Base-by-base conservation (phyloP, 768 basidiomycete species). In the Hericium coralloides region DNA sequence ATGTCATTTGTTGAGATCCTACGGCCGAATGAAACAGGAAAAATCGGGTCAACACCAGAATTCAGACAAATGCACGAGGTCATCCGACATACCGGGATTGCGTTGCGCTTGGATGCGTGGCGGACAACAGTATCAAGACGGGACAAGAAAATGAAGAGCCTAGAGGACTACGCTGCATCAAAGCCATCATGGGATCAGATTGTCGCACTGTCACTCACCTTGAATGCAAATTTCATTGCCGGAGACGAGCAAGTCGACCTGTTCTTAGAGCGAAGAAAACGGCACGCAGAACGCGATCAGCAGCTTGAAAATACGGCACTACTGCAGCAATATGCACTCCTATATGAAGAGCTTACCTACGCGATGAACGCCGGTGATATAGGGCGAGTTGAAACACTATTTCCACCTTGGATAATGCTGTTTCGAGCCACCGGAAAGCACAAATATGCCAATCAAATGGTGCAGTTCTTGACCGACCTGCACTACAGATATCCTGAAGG, bases 371-470 rank as follows among this genome's bases (percentile, higher is more conserved):
- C 39, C 5, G 39, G 39, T 6, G 73, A 73, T 53, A 69, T 74
- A 50, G 70, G 72, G 0, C 59, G 68, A 2, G 62, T 73, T 2
- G 70, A 72, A 54, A 38, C 58, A 1, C 54, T 59, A 2, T 62
- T n/a, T 72, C 38, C 10, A 14, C 60, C 58, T 0, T 74, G 72
- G 70, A 64, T 67, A 3, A 55, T 49, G 3, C 59, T 74, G 4
- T 72, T 71, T 64, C 60, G 64, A 31, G 66, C 60, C 0, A 54
- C 53, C 7, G 65, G 69, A 14, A 74, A 74, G 58, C 71, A 68
- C 25, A 68, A n/a, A 47, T 67, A 68, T 59, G 58, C 66, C 0
- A 55, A 58, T 9, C 60, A 69, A 17, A 53, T 72, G n/a, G n/a
- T 61, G 1, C 56, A 57, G 2, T 66, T 67, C 39, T 25, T 70